Base-by-base conservation (phyloP, 2,329 filamentous ascomycete genomes). In the Thielaviopsis euricoi region DNA sequence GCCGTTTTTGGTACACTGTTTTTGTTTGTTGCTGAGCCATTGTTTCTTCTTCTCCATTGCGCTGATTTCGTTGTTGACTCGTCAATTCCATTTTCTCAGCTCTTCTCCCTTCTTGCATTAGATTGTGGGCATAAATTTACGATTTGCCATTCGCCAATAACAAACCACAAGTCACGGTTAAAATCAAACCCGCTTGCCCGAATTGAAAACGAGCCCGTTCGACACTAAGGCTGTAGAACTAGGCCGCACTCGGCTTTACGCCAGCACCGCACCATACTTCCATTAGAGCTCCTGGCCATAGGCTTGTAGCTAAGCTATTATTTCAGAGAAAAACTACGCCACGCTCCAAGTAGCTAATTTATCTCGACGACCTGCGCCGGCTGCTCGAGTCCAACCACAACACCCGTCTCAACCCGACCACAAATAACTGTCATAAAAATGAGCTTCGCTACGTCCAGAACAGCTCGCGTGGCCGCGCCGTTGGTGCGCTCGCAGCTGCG, bases 361-460 rank as follows among this genome's bases (percentile, higher is more conserved):
- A 33, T 33, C 29, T 33, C 29, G 29, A 33, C 2, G 12, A 6
- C 29, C 29, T 33, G 29, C 29, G 29, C 29, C 29, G 12, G 29
- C 29, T 10, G 29, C 12, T 33, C 29, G 29, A 33, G 29, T 33
- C 29, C 52, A 50, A 37, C 19, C 49, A 33, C 46, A 12, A 19
- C 4, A 25, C 37, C 21, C 29, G 19, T 9, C n/a, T 21, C 52
- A 43, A n/a, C 17, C 17, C 37, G 17, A 10, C 37, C 37, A 5
- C 13, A n/a, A n/a, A 43, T 2, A n/a, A 43, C 37, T 15, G n/a
- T 10, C 6, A 52, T 52, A 57, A 25, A 25, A 37, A 60, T 60
- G 58, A 55, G 43, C 26, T 52, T 60, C 23, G 26, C 58, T 52
- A 43, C 53, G 15, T 52, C 57, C 15, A 59, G 58, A 59, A 56